These are phyloP conservation scores for Globisporangium nunn DNA, from an alignment of 352 stramenopile species.

Conservation along the genomic window DNA sequence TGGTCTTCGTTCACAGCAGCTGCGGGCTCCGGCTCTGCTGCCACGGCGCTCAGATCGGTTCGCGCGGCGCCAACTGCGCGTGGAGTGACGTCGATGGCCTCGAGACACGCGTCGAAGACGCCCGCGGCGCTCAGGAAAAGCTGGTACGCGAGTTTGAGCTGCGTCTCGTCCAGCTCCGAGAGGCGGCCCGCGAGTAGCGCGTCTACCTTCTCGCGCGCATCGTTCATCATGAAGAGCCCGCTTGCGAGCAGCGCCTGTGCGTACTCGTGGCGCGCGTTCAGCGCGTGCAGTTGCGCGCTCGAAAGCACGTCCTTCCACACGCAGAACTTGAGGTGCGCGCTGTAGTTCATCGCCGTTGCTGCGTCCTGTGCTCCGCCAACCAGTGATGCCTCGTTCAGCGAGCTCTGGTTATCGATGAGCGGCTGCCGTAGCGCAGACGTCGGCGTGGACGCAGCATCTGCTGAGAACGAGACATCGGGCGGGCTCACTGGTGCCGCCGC, in stretches of 20 bases:
- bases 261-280: constrained; percentile 48
- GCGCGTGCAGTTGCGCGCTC: constrained; percentile 29
- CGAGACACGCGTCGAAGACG: constrained; percentile 42
- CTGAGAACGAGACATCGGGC: background rate
- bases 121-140: constrained; percentile 48
- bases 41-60: constrained; percentile 20
- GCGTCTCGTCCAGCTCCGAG: constrained; percentile 41
- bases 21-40: constrained; percentile 3
- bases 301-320: constrained; percentile 49
- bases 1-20: background rate
- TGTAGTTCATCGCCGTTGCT: constrained; percentile 8
- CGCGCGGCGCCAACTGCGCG: constrained; percentile 23
- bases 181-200: constrained; percentile 26
- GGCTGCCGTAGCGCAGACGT: constrained; percentile 26
- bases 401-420: constrained; percentile 26
- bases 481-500: constrained; percentile 8
- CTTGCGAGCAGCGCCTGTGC: constrained; percentile 42
- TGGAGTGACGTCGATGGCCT: constrained; percentile 27
- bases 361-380: background rate
- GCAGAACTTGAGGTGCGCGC: constrained; percentile 42
- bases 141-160: constrained; percentile 70
- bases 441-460: constrained; percentile 5
- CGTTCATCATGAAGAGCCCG: constrained; percentile 35
- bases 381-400: constrained; percentile 3
- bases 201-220: constrained; percentile 38